Evolutionary conservation across 352 stramenopile species (phyloP).

Genomic region (Pythium phragmitis): DNA sequence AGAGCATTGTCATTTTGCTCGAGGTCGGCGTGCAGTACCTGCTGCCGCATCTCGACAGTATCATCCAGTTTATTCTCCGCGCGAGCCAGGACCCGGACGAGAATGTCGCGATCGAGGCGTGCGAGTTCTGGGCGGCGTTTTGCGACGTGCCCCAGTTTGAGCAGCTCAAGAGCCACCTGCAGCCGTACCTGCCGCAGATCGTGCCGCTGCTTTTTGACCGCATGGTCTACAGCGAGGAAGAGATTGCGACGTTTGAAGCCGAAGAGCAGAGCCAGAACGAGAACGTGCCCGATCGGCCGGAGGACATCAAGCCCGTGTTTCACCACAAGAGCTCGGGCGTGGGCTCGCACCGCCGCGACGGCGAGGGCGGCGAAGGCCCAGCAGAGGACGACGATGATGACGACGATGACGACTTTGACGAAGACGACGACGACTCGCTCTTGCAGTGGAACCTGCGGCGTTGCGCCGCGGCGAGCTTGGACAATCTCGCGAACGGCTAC

Average conservation of each 20-base stretch:
- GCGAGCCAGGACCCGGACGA: conserved; percentile 86
- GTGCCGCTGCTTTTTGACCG: conserved; percentile 91
- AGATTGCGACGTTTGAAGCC: conserved; percentile 88
- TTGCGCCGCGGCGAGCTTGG: conserved; percentile 93
- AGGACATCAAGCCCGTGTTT: conserved; percentile 90
- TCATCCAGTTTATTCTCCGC: conserved; percentile 91
- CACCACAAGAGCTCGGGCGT: conserved; percentile 50
- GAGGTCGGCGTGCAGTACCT: conserved; percentile 89
- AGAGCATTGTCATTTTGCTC: conserved; percentile 89
- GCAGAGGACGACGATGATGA: conserved; percentile 71
- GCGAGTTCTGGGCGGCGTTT: conserved; percentile 91
- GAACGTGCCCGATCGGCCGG: conserved; percentile 87
- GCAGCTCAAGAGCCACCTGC: conserved; percentile 90
- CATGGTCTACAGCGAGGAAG: conserved; percentile 96
- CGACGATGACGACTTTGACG: conserved; percentile 89
- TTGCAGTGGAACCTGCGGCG: conserved; percentile 96
- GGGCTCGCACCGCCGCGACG: conserved; percentile 34
- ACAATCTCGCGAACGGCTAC: conserved; percentile 92
- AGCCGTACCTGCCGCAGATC: conserved; percentile 86
- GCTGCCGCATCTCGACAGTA: conserved; percentile 86
- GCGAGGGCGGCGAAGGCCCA: conserved; percentile 22
- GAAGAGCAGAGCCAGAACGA: conserved; percentile 88
- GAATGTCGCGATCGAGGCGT: conserved; percentile 85
- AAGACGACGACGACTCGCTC: conserved; percentile 92
- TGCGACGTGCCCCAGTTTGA: conserved; percentile 87